Evolutionary conservation across 345 rosid species (phyloP), one percentile per base, ranked within the genome.

Genomic region (Rhodamnia argentea): DNA sequence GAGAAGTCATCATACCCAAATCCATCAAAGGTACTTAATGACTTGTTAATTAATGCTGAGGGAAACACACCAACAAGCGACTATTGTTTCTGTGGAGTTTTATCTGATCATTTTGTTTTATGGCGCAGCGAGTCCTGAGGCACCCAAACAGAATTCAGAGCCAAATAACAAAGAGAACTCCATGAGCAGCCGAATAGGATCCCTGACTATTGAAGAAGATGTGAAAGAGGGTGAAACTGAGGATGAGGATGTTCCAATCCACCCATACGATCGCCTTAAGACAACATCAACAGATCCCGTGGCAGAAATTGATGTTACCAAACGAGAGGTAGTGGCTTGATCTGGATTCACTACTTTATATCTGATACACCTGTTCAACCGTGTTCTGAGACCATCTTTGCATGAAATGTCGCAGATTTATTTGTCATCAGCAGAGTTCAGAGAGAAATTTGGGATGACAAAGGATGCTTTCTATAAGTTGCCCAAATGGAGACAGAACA

Each of bases 401-500:
- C 78, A 10, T 70, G 47, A 32, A 70, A 70, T 37, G 26, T 37
- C 88, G 91, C 92, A 98, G 99, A 95, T 96, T 56, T 96, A 96
- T 89, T 85, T 98, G 85, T 94, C 94, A 54, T 52, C 92, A 2
- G 92, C 86, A 40, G 99, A 94, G 84, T 98, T 98, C 91, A 92
- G 88, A 89, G 99, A 96, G 95, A 95, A 95, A 90, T 95, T 98
- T 78, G 98, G 96, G 83, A 95, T 96, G 99, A 54, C 91, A 62
- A 98, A 92, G 88, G 92, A 84, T 81, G 98, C 93, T 57, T 98
- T 98, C 93, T 87, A 91, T 86, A 94, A 95, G 94, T 87, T 96
- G 86, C 98, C 99, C 0, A 98, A 96, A 91, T 98, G 99, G 99
- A 98, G 96, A 90, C 99, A 96, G 89, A 98, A 96, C 97, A 98